Evolutionary conservation across 192 early-diverging fungal species (phyloP), one percentile per base, ranked within the genome.

Genomic region (Dissophora globulifera): DNA sequence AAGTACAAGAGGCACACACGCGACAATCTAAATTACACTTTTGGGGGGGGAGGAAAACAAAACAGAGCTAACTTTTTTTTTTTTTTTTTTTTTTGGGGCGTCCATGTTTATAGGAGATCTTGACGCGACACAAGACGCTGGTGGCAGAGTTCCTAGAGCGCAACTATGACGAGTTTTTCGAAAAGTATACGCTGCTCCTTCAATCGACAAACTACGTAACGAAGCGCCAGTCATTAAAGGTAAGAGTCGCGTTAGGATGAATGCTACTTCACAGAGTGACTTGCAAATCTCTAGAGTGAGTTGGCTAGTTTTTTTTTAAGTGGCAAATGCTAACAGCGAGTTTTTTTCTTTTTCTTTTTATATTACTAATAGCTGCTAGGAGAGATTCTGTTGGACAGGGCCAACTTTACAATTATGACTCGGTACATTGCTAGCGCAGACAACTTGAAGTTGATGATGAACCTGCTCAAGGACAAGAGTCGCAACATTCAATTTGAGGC

Each of bases 401-500:
- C 92, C 55, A 98, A 98, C 82, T 97, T 94, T 78, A 87, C 84
- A 59, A 90, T 96, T 51, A 99, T 99, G 98, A 93, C 93, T 31
- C 82, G 88, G 52, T 99, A 94, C 81, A 99, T 99, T 70, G 86
- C 87, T 67, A 91, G 86, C 58, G 88, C 93, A 58, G 94, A 92
- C 42, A 98, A 99, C 69, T 82, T 99, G 54, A 97, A 98, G 82
- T 86, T 97, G 67, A 95, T 98, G 89, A 99, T 99, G 98, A 97
- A 93, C 61, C 81, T 97, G 54, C 82, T 99, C 50, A 87, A 94
- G 55, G 95, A 98, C 80, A 92, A 87, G 72, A 97, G 95, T 79
- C 89, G 94, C 70, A 99, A 98, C 75, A 99, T 99, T 66, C 98
- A 98, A 83, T 98, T 97, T 82, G 98, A 99, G 81, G 98, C 98